Base-by-base conservation (phyloP, 192 early-diverging fungal species). In the Podila minutissima region DNA sequence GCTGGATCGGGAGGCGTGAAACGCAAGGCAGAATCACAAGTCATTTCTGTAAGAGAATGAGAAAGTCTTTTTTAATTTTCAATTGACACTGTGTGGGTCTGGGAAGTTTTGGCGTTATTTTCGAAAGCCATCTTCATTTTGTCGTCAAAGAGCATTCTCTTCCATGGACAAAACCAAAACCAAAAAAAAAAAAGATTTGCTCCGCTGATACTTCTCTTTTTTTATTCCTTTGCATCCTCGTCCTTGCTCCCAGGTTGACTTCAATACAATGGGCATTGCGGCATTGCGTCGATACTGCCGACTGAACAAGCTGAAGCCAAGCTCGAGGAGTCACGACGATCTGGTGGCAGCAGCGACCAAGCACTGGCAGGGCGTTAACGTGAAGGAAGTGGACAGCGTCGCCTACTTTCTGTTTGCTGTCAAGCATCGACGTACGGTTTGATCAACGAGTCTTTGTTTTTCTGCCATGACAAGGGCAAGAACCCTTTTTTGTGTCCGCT, bases 371-470 rank as follows among this genome's bases (percentile, higher is more conserved):
- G 57, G 13, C 15, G 62, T 69, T 24, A 59, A 53, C 17, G 66
- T 57, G 58, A 72, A 81, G 32, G 77, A 81, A 29, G 22, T 81
- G 31, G 77, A 81, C 38, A 73, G 71, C 51, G 77, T 81, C 29
- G 77, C 77, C 46, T 81, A 81, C 66, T 81, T 81, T 65, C 66
- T 81, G 38, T 81, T 81, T 69, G 70, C 77, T 5, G 77, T 81
- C 33, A 81, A 81, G 35, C 77, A 81, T 61, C 77, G 77, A 50
- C 71, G 77, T 81, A 73, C 67, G 77, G 71, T 32, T 59, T 53
- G 26, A 11, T 24, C 26, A 26, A 17, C 49, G n/a, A 59, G 11
- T 11, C 8, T 57, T 22, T 59, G 2, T 24, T 24, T 41, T 32
- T 31, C 41, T 29, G 37, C 37, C 4, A 10, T 63, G 37, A 2